Percentiles rank a stretch among this genome's conserved stretches.
phyloP scores from a whole-genome alignment of 768 basidiomycete genomes.

The Nidularia sp. region DNA sequence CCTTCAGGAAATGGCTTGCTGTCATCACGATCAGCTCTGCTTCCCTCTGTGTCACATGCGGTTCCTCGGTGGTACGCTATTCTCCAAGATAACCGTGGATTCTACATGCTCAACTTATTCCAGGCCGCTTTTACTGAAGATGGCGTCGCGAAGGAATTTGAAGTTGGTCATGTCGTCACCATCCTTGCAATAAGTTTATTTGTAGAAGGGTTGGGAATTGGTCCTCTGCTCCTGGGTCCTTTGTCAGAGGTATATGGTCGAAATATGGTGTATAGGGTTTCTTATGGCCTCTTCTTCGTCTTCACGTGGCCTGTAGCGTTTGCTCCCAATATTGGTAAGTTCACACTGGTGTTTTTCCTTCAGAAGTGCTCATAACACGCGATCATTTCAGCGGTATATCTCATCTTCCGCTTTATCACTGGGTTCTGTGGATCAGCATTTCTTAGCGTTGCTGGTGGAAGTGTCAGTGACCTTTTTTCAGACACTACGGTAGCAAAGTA shows the following conservation, averaged over 20 bases:
- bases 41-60: slow-evolving; percentile 48
- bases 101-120: too few species aligned
- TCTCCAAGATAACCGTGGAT: slow-evolving; percentile 1
- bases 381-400: slow-evolving; percentile 43
- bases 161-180: slow-evolving; percentile 40
- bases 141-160: slow-evolving; percentile 47
- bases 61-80: slow-evolving; percentile 48
- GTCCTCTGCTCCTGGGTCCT: slow-evolving; percentile 52
- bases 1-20: slow-evolving; percentile 41
- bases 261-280: slow-evolving; percentile 56
- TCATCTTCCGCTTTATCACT: slow-evolving; percentile 54
- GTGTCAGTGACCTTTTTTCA: slow-evolving; percentile 51
- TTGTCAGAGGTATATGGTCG: slow-evolving; percentile 60
- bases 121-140: slow-evolving; percentile 63
- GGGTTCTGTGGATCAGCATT: slow-evolving; percentile 56
- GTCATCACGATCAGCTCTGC: slow-evolving; percentile 43
- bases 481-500: slow-evolving; percentile 59
- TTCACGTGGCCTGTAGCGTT: slow-evolving; percentile 75
- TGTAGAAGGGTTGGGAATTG: slow-evolving; percentile 55
- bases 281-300: slow-evolving; percentile 57
- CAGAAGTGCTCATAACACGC: not conserved
- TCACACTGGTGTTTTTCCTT: not conserved
- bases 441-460: slow-evolving; percentile 54
- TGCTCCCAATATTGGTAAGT: slow-evolving; percentile 58
- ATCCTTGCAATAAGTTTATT: slow-evolving; percentile 55